Percentiles rank a stretch among this genome's conserved stretches.
phyloP scores from a whole-genome alignment of 306 rosid genomes.

The Casuarina equisetifolia region DNA sequence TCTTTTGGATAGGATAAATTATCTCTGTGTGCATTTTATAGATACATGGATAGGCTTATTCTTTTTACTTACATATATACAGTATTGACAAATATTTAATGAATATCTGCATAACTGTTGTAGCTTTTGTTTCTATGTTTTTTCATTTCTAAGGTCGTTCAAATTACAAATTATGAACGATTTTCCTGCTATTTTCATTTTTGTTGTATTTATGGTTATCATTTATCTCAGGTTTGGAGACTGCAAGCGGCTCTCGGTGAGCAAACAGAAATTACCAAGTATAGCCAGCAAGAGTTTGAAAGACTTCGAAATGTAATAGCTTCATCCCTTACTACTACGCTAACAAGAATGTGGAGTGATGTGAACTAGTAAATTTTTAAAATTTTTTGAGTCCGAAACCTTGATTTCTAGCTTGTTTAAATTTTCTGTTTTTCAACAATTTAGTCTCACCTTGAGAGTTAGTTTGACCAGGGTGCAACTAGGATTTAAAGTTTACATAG shows the following conservation, averaged over 20 bases:
- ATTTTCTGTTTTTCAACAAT: not conserved
- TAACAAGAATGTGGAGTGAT: slow-evolving; percentile 7
- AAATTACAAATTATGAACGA: not conserved
- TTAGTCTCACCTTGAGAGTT: not conserved
- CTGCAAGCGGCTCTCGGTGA: slow-evolving; percentile 99
- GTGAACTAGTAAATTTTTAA: slow-evolving; percentile 20
- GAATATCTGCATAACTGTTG: not conserved
- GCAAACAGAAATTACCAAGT: slow-evolving; percentile 88
- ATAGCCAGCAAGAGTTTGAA: slow-evolving; percentile 88
- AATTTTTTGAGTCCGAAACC: not conserved
- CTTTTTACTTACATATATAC: not conserved
- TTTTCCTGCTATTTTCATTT: not conserved
- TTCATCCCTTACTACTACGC: slow-evolving; percentile 19
- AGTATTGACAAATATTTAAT: too few species aligned
- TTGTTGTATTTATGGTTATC: slow-evolving; percentile 17
- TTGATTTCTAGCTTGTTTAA: not conserved
- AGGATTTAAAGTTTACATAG: not conserved
- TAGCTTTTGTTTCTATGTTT: not conserved
- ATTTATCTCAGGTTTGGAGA: slow-evolving; percentile 76
- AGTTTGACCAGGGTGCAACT: not conserved
- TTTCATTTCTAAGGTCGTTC: not conserved
- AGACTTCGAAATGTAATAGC: slow-evolving; percentile 86
- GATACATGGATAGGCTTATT: not conserved
- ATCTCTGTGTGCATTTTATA: not conserved
- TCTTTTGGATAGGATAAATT: slow-evolving; percentile 7